phyloP scores from a whole-genome alignment of 1,284 basidiomycete genomes.

The Ceratobasidium theobromae region DNA sequence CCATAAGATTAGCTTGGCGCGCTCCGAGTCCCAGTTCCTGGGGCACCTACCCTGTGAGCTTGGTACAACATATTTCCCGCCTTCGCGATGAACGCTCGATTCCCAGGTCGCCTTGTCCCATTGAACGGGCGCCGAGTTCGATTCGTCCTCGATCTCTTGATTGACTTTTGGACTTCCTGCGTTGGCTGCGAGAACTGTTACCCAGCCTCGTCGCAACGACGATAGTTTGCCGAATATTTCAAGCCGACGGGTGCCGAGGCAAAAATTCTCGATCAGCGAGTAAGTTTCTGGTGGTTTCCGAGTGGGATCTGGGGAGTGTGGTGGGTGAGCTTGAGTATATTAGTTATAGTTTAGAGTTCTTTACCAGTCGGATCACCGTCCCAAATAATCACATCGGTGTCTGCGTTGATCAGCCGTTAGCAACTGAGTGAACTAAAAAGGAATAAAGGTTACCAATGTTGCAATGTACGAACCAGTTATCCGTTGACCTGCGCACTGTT shows the following conservation, averaged over 20 bases:
- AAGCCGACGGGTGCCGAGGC: slow-evolving; percentile 87
- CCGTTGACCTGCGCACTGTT: slow-evolving; percentile 90
- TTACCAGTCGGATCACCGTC: slow-evolving; percentile 67
- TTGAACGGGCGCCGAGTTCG: slow-evolving; percentile 40
- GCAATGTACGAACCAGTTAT: slow-evolving; percentile 96
- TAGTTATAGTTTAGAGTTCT: slow-evolving; percentile 12
- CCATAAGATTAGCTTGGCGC: slow-evolving; percentile 37
- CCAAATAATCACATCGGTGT: slow-evolving; percentile 97
- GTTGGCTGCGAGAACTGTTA: slow-evolving; percentile 69
- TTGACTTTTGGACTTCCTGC: slow-evolving; percentile 11
- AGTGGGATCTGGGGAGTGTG: slow-evolving; percentile 58
- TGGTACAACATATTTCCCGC: slow-evolving; percentile 63
- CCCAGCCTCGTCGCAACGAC: slow-evolving; percentile 85
- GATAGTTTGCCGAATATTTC: slow-evolving; percentile 83
- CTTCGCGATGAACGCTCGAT: slow-evolving; percentile 47
- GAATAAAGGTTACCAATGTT: slow-evolving; percentile 72
- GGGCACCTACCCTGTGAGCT: slow-evolving; percentile 53
- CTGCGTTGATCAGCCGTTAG: slow-evolving; percentile 46
- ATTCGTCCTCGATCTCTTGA: slow-evolving; percentile 48
- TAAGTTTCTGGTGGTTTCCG: slow-evolving; percentile 94
- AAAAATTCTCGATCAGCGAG: slow-evolving; percentile 95
- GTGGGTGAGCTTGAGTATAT: background rate
- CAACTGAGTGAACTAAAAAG: background rate
- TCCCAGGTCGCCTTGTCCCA: slow-evolving; percentile 39
- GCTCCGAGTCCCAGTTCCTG: slow-evolving; percentile 23